Evolutionary conservation across 208 protist genomes (phyloP), one percentile per base, ranked within the genome.

Genomic region (Zelonia costaricensis): DNA sequence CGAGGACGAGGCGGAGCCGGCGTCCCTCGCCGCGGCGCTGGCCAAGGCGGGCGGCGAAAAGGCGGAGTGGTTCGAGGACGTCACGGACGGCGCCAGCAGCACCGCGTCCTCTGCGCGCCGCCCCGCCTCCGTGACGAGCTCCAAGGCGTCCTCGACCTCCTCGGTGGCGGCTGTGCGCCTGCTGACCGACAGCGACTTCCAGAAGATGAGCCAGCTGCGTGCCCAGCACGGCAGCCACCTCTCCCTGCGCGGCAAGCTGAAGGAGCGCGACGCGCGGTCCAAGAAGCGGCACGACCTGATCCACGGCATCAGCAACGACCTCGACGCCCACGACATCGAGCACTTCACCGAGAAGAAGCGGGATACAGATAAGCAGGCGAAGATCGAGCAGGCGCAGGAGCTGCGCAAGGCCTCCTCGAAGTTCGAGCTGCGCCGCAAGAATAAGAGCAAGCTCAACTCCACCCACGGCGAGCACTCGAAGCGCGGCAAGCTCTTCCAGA

Each of bases 361-460:
- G 6, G 82, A 84, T 16, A 74, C 49, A 4, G 88, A 93, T 54
- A 90, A 90, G 56, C 76, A 89, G 62, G 80, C 91, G 36, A 94
- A 94, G 78, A 88, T 97, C 28, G 88, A 88, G 45, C 60, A 78
- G 33, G 83, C 88, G 2, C 80, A 86, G 53, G 88, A 97, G 71
- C 62, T 87, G 39, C 83, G 91, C 45, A 82, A 84, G 69, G 83
- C 82, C 23, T 76, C 55, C 30, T 94, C 86, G 39, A 92, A 89
- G 75, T 96, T 96, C 62, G 91, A 96, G 65, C 80, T 93, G 25
- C 72, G 80, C 16, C 89, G 91, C 71, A 92, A 93, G 73, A 92
- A 80, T 76, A 97, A 97, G 85, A 93, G 80, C 58, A 93, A 93
- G 60, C 77, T 93, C 16, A 92, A 93, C 76, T 86, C 91, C 1